Conservation (phyloP, 768 basidiomycete species). For the Phanerodontia chrysosporium region DNA sequence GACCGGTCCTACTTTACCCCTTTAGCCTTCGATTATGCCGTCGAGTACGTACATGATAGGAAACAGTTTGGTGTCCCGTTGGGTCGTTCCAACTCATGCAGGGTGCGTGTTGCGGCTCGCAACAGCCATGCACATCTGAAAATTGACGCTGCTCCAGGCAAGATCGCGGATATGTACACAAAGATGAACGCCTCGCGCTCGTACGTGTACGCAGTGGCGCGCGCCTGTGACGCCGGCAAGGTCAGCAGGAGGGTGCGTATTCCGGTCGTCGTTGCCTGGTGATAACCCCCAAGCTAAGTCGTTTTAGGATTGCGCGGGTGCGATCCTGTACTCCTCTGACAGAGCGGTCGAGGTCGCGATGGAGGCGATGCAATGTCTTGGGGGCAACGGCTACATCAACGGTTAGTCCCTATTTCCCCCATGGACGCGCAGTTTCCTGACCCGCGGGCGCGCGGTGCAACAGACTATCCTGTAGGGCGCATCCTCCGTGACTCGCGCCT, state of each 20-base stretch:
- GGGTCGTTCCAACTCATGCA: slow-evolving; percentile 96
- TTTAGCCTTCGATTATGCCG: slow-evolving; percentile 79
- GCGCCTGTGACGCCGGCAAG: slow-evolving; percentile 78
- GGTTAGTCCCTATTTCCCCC: slow-evolving; percentile 39
- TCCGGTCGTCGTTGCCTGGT: background rate
- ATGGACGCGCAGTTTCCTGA: background rate
- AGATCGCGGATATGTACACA: slow-evolving; percentile 93
- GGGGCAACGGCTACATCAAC: slow-evolving; percentile 95
- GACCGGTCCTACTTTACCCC: background rate
- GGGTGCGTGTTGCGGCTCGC: slow-evolving; percentile 40
- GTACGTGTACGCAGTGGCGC: slow-evolving; percentile 90
- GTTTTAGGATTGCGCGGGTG: slow-evolving; percentile 87
- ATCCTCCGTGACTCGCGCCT: slow-evolving; percentile 83
- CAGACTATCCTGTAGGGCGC: slow-evolving; percentile 89
- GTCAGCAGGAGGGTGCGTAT: slow-evolving; percentile 69
- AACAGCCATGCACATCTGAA: slow-evolving; percentile 13
- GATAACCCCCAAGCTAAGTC: background rate
- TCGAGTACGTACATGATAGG: slow-evolving; percentile 89
- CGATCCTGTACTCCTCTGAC: slow-evolving; percentile 91
- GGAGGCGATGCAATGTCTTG: slow-evolving; percentile 90
- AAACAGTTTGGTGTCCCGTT: slow-evolving; percentile 87
- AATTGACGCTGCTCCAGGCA: slow-evolving; percentile 40
- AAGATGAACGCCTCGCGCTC: slow-evolving; percentile 83
- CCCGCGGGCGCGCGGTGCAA: background rate
- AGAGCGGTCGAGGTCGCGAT: slow-evolving; percentile 86